Conservation (phyloP, 345 rosid genomes). For the Moricandia arvensis region DNA sequence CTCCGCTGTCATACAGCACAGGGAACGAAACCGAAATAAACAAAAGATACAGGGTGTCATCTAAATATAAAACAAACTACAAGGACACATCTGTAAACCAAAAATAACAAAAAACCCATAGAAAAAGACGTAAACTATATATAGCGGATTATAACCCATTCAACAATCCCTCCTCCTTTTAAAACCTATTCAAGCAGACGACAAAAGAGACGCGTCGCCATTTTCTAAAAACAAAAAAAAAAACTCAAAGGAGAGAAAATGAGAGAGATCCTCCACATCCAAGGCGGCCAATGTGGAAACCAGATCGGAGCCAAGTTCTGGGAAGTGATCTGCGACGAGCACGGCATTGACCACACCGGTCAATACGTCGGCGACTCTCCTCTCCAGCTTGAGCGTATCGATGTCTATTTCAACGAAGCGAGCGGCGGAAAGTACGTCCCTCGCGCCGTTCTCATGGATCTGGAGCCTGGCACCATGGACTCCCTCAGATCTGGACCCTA, state of each 20-base stretch:
- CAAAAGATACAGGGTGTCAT: neutral
- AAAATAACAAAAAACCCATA: neutral
- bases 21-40: conserved; percentile 1
- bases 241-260: conserved; percentile 16
- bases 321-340: conserved; percentile 45
- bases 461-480: conserved; percentile 46
- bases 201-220: conserved; percentile 17
- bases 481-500: conserved; percentile 44
- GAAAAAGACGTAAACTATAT: conserved; percentile 41
- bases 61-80: neutral
- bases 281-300: conserved; percentile 47
- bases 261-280: conserved; percentile 46
- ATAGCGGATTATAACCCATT: conserved; percentile 35
- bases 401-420: conserved; percentile 43
- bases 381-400: conserved; percentile 40
- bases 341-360: conserved; percentile 45
- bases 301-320: conserved; percentile 47
- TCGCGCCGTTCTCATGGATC: conserved; percentile 44
- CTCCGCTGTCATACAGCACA: conserved; percentile 39
- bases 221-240: conserved; percentile 2
- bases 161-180: conserved; percentile 5
- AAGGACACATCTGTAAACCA: neutral
- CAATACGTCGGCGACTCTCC: conserved; percentile 43
- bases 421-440: conserved; percentile 43
- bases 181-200: conserved; percentile 21